Evolutionary conservation across 1,139 yeast genomes (phyloP), one percentile per base, ranked within the genome.

Genomic region (Blastobotrys proliferans): DNA sequence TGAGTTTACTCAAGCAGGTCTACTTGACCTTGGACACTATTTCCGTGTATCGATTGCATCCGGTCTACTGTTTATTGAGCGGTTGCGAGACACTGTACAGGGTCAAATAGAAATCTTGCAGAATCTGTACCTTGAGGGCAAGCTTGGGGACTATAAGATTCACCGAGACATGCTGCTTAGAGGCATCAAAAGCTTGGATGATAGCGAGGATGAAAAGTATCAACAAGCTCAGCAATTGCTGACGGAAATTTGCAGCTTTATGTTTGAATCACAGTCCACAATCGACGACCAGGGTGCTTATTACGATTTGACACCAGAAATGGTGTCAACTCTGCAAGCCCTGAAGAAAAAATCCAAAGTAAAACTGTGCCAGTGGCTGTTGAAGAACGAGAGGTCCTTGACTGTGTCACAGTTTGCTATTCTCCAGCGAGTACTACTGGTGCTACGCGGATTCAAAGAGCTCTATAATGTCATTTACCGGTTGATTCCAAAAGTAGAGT

Each of bases 1-100:
- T 49, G 83, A 79, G 54, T 60, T 83, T 8, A 70, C 73, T 39
- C 60, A 74, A 38, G 73, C 47, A 14, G 58, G 74, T 37, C 60
- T 81, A 20, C 70, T 81, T 25, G 66, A 77, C 1, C 74, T 83
- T 2, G 79, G 90, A 0, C 74, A 85, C 0, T 88, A 87, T 54
- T 68, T 87, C 46, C 68, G 96, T 55, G 77, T 82, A 51, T 66
- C 87, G 28, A 87, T 88, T 41, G 87, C 96, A 3, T 81, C 94
- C 1, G 97, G 96, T 3, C 70, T 85, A 0, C 74, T 87, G 40
- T 86, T 83, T 58, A 52, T 58, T 20, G 53, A 51, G 4, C 47
- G 60, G 18, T 44, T 54, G 14, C 45, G 49, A 18, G 46, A 48
- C 50, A 62, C 58, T 49, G 73, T 68, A 10, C 61, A 65, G 30